Conservation (phyloP, 148 eudicot genomes). For the Chenopodium album region DNA sequence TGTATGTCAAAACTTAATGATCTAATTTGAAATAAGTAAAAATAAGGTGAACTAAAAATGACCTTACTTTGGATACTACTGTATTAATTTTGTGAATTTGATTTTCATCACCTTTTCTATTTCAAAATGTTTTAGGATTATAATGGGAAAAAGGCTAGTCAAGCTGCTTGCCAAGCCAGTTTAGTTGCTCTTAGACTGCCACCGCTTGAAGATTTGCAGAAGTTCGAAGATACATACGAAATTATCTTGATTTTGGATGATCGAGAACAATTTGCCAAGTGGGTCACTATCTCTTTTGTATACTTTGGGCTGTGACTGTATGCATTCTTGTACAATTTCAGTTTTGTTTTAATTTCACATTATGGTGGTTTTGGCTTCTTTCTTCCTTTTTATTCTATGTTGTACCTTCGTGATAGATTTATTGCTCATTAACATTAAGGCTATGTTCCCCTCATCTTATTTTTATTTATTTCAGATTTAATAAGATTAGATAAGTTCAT, state of each 20-base stretch:
- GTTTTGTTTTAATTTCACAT: not conserved
- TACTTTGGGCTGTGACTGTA: not conserved
- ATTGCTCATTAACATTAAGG: not conserved
- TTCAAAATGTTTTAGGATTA: slow-evolving; percentile 37
- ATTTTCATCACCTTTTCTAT: not conserved
- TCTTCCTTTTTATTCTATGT: not conserved
- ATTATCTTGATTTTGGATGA: slow-evolving; percentile 78
- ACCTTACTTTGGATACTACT: too few relatives aligned
- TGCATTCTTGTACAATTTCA: not conserved
- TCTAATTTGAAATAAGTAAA: too few relatives aligned
- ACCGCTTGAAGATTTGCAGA: slow-evolving; percentile 68
- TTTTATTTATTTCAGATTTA: too few relatives aligned
- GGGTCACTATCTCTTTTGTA: slow-evolving; percentile 29
- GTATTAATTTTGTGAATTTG: not conserved
- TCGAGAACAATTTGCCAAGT: slow-evolving; percentile 88
- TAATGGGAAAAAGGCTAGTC: slow-evolving; percentile 29
- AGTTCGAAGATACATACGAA: slow-evolving; percentile 69
- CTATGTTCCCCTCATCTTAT: too few relatives aligned
- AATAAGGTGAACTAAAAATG: too few relatives aligned
- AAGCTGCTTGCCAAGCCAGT: slow-evolving; percentile 29
- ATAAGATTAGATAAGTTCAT: too few relatives aligned
- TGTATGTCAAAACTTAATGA: too few relatives aligned
- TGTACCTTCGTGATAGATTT: not conserved
- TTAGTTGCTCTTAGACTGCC: slow-evolving; percentile 54
- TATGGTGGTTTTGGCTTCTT: not conserved